These are phyloP conservation scores for Stentor roeselii DNA, from an alignment of 73 alveolate genomes.

Conservation along the genomic window DNA sequence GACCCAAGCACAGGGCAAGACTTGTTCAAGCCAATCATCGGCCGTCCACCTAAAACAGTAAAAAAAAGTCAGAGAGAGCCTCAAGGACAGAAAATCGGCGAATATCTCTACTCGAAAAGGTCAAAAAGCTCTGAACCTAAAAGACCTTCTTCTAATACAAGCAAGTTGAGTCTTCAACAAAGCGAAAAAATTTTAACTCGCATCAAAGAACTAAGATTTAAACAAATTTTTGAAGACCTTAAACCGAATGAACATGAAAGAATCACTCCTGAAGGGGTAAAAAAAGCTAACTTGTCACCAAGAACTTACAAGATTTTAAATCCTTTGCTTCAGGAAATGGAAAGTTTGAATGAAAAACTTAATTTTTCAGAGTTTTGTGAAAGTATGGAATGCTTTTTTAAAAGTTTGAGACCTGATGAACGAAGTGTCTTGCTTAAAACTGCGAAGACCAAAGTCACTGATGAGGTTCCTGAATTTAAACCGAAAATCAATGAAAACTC, in stretches of 20 bases:
- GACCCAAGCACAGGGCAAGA: slow-evolving; percentile 26
- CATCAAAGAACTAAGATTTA: background rate
- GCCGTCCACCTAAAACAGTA: background rate
- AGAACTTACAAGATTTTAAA: background rate
- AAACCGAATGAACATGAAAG: background rate
- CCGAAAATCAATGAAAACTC: too few relatives aligned
- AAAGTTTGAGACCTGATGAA: background rate
- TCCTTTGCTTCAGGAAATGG: background rate
- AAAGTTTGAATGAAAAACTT: background rate
- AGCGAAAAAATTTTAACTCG: background rate
- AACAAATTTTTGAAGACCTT: background rate
- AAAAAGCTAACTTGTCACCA: background rate
- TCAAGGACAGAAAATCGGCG: background rate
- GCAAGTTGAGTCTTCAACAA: background rate
- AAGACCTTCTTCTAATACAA: background rate
- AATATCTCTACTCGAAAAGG: background rate
- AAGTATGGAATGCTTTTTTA: background rate
- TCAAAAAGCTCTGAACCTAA: background rate
- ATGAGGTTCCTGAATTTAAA: too few relatives aligned
- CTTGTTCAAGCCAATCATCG: background rate
- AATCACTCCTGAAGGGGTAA: background rate
- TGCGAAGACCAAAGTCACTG: background rate
- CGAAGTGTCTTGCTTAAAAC: background rate
- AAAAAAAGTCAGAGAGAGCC: background rate
- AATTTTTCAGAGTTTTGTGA: background rate